Base-by-base conservation (phyloP, 139 green algal species). In the Micractinium sp. region DNA sequence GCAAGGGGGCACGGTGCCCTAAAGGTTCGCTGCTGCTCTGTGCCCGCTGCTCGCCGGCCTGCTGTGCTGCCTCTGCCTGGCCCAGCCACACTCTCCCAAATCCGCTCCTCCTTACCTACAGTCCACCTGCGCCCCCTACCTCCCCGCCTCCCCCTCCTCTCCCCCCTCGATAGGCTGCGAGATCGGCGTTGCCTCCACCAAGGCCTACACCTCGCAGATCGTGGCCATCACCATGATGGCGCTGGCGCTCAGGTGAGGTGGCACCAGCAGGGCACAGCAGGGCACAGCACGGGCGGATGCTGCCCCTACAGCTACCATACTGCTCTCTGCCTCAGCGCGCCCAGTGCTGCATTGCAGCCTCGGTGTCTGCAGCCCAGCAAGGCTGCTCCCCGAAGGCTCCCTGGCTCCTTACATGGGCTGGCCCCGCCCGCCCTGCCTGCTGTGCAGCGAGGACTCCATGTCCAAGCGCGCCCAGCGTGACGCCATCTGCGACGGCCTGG, bases 371-470 rank as follows among this genome's bases (percentile, higher is more conserved):
- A n/a, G n/a, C n/a, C n/a, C n/a, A n/a, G n/a, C n/a, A n/a, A n/a
- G n/a, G n/a, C n/a, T n/a, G n/a, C n/a, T n/a, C n/a, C n/a, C n/a
- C n/a, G n/a, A n/a, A n/a, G n/a, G n/a, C n/a, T n/a, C n/a, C n/a
- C n/a, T n/a, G n/a, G n/a, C n/a, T n/a, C n/a, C n/a, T n/a, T n/a
- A n/a, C n/a, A n/a, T n/a, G n/a, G n/a, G n/a, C n/a, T n/a, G n/a
- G n/a, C 1, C 76, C 76, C 76, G 33, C 23, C 25, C 0, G 13
- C n/a, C 31, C 74, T 33, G n/a, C 56, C 20, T 12, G n/a, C n/a
- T n/a, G 13, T n/a, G n/a, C 77, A 94, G 91, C 16, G 96, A 98
- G 90, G 98, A 99, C 93, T 97, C 89, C 36, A 97, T 98, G 85
- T 89, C 87, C 69, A 96, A 95, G 92, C 88, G 93, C 0, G 91